phyloP scores from a whole-genome alignment of 441 rosid genomes.

The Theobroma grandiflorum region DNA sequence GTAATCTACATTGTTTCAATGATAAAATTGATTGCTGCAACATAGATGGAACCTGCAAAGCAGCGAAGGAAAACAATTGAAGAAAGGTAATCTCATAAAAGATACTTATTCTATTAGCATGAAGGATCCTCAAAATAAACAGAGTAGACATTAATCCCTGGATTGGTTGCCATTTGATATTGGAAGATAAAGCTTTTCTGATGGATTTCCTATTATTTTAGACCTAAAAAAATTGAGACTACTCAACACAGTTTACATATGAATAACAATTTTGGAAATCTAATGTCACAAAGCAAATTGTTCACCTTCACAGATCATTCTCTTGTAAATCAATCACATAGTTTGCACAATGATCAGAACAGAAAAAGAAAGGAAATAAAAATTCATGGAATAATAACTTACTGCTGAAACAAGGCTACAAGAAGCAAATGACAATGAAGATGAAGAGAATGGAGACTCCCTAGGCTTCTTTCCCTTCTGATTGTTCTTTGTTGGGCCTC shows the following conservation, averaged over 20 bases:
- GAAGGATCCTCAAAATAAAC: background rate
- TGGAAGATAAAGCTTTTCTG: background rate
- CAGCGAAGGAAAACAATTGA: background rate
- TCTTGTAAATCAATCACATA: background rate
- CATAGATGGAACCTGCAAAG: conserved; percentile 65
- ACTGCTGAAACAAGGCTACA: conserved; percentile 70
- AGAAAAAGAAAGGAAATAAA: background rate
- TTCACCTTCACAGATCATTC: background rate
- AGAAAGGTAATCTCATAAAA: background rate
- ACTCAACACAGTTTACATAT: background rate
- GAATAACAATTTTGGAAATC: background rate
- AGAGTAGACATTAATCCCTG: background rate
- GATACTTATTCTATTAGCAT: background rate
- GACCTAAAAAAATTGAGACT: background rate
- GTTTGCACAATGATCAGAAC: background rate
- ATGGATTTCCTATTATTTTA: background rate
- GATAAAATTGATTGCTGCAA: conserved; percentile 56
- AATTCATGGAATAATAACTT: conserved; percentile 35
- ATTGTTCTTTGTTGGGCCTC: conserved; percentile 40
- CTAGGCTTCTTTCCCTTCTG: conserved; percentile 54
- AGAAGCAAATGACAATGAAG: conserved; percentile 76
- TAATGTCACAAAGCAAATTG: background rate
- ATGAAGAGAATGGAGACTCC: conserved; percentile 68
- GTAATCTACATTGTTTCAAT: conserved; percentile 52
- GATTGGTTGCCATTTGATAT: background rate